These are phyloP conservation scores for Forsythia suspensa DNA, from an alignment of 257 asterid species.

Conservation along the genomic window DNA sequence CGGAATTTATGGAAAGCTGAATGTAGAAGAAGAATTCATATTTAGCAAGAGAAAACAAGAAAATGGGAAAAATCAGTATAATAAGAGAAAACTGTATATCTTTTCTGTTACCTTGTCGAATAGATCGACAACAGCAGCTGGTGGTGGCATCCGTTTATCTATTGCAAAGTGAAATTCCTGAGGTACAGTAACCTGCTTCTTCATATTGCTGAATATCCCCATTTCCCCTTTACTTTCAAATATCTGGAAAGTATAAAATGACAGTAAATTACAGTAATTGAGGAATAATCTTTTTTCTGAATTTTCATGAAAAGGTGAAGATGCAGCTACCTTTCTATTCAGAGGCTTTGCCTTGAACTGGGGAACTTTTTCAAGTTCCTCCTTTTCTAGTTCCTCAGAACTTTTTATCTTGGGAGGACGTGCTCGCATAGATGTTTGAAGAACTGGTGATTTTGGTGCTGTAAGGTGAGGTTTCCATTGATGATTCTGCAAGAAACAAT, in stretches of 20 bases:
- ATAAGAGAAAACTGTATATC: not conserved
- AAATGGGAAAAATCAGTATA: not conserved
- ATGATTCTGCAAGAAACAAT: conserved; percentile 42
- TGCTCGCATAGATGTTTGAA: conserved; percentile 77
- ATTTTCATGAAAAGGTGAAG: not conserved
- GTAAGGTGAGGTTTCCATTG: conserved; percentile 75
- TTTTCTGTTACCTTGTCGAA: conserved; percentile 62
- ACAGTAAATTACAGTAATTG: not conserved
- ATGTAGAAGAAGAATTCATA: not conserved
- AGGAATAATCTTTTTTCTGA: not conserved
- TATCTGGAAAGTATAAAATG: conserved; percentile 45
- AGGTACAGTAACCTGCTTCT: conserved; percentile 78
- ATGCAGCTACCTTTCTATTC: conserved; percentile 65
- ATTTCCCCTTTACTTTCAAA: conserved; percentile 91
- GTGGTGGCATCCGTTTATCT: conserved; percentile 78
- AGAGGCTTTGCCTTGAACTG: conserved; percentile 90
- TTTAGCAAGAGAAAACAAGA: not conserved
- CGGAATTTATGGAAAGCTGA: conserved; percentile 83
- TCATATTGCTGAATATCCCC: conserved; percentile 74
- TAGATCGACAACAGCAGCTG: conserved; percentile 63
- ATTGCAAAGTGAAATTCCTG: conserved; percentile 84
- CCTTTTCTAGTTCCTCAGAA: conserved; percentile 69
- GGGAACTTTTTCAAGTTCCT: conserved; percentile 71
- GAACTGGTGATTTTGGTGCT: conserved; percentile 83
- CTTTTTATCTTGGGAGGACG: conserved; percentile 77